phyloP scores from a whole-genome alignment of 495 filamentous ascomycete genomes.

The Tirmania nivea region DNA sequence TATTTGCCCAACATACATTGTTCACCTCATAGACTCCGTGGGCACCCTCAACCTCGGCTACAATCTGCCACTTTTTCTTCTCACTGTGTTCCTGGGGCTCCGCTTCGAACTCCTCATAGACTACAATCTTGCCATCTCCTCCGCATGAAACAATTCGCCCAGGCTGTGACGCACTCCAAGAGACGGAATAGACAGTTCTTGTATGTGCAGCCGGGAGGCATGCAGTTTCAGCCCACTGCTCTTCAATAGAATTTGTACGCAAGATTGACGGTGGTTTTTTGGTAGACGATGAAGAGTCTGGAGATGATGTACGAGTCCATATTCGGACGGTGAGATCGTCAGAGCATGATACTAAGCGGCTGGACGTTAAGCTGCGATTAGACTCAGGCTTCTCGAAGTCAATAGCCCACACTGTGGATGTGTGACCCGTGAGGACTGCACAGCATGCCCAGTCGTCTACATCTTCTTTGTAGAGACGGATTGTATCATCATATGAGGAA shows the following conservation, averaged over 20 bases:
- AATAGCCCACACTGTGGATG: slow-evolving; percentile 67
- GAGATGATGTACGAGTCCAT: slow-evolving; percentile 39
- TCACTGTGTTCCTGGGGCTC: slow-evolving; percentile 15
- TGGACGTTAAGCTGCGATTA: slow-evolving; percentile 9
- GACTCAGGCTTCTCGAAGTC: slow-evolving; percentile 46
- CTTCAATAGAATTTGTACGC: slow-evolving; percentile 42
- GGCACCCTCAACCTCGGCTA: slow-evolving; percentile 41
- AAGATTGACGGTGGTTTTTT: slow-evolving; percentile 59
- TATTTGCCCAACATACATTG: slow-evolving; percentile 56
- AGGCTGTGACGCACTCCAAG: slow-evolving; percentile 47
- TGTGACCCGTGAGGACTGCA: slow-evolving; percentile 55
- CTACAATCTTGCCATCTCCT: slow-evolving; percentile 60
- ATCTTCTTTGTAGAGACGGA: slow-evolving; percentile 76
- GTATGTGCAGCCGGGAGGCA: slow-evolving; percentile 52
- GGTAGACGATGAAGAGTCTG: slow-evolving; percentile 13
- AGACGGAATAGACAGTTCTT: slow-evolving; percentile 55
- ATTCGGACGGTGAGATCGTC: slow-evolving; percentile 58
- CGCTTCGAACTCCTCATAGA: slow-evolving; percentile 43
- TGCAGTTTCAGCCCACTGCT: slow-evolving; percentile 58
- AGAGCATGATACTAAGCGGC: slow-evolving; percentile 49
- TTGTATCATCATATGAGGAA: slow-evolving; percentile 77
- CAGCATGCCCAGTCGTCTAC: slow-evolving; percentile 82
- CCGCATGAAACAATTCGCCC: slow-evolving; percentile 64
- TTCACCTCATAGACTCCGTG: slow-evolving; percentile 91
- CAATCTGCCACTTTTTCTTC: slow-evolving; percentile 40